Percentiles rank a stretch among this genome's conserved stretches.
phyloP scores from a whole-genome alignment of 345 rosid species.

The Capsella bursapastoris region DNA sequence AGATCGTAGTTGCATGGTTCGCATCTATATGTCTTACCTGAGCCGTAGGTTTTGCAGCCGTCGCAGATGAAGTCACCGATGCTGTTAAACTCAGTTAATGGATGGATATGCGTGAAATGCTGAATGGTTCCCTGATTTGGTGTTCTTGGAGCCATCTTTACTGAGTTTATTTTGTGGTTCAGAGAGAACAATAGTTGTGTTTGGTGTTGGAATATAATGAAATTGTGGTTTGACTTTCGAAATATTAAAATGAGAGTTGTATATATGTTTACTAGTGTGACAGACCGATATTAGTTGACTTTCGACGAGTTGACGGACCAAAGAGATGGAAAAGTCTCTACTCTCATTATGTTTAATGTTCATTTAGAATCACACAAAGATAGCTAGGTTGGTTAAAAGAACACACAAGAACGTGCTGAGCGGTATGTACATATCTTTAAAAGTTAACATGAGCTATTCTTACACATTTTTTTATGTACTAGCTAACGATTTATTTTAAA shows the following conservation, averaged over 20 bases:
- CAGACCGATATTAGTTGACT: slow-evolving; percentile 39
- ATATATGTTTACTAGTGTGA: slow-evolving; percentile 28
- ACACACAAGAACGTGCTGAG: slow-evolving; percentile 12
- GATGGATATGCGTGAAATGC: slow-evolving; percentile 49
- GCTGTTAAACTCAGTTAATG: slow-evolving; percentile 29
- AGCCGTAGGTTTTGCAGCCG: slow-evolving; percentile 49
- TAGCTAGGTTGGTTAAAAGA: slow-evolving; percentile 1
- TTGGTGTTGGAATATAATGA: slow-evolving; percentile 15
- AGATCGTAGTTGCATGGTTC: slow-evolving; percentile 47
- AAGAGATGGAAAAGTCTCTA: slow-evolving; percentile 9
- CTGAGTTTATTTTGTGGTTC: background rate
- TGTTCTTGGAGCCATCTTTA: slow-evolving; percentile 37
- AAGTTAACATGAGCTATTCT: no score
- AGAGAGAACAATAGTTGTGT: slow-evolving; percentile 4
- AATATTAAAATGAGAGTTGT: slow-evolving; percentile 34
- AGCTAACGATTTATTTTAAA: no score
- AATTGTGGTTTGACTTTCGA: background rate
- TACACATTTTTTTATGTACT: no score
- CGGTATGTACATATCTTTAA: background rate
- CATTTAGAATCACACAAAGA: slow-evolving; percentile 13
- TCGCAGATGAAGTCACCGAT: slow-evolving; percentile 43
- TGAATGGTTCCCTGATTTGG: slow-evolving; percentile 35
- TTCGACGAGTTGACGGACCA: slow-evolving; percentile 36
- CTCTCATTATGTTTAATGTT: background rate
- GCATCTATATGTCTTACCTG: slow-evolving; percentile 40